A percentile compares a stretch with the other conserved stretches of the same genome.
Evolutionary conservation across 306 rosid genomes (phyloP).

Genomic region (Prunus padus): DNA sequence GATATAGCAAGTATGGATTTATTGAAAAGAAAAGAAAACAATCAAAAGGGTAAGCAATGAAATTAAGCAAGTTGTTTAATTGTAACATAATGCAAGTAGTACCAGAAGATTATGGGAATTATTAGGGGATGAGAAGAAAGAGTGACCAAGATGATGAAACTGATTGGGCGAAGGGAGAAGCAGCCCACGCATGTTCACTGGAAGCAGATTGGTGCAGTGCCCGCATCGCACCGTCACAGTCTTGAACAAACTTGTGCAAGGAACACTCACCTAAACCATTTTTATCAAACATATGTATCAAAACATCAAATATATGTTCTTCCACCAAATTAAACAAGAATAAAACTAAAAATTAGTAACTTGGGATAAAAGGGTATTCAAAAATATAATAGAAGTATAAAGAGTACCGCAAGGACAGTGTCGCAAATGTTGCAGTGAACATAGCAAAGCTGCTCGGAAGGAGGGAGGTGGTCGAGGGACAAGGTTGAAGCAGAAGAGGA

Average conservation of each 20-base stretch:
- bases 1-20: no score
- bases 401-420: constrained; percentile 83
- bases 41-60: no score
- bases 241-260: constrained; percentile 91
- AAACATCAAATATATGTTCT: not conserved
- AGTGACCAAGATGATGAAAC: constrained; percentile 74
- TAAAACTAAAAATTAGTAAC: not conserved
- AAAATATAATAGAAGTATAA: not conserved
- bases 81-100: not conserved
- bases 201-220: constrained; percentile 92
- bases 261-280: constrained; percentile 73
- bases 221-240: constrained; percentile 97
- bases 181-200: constrained; percentile 86
- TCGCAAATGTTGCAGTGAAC: constrained; percentile 94
- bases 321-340: not conserved
- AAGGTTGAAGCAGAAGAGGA: constrained; percentile 52
- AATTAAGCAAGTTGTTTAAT: no score
- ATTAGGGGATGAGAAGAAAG: constrained; percentile 60
- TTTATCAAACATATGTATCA: not conserved
- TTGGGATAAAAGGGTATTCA: not conserved
- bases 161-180: constrained; percentile 83
- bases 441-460: constrained; percentile 96
- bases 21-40: no score
- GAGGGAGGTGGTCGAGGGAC: constrained; percentile 85
- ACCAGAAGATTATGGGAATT: constrained; percentile 69